A percentile compares a stretch with the other conserved stretches of the same genome.
phyloP scores from a whole-genome alignment of 805 yeast species.

The Metschnikowia reukaufii region DNA sequence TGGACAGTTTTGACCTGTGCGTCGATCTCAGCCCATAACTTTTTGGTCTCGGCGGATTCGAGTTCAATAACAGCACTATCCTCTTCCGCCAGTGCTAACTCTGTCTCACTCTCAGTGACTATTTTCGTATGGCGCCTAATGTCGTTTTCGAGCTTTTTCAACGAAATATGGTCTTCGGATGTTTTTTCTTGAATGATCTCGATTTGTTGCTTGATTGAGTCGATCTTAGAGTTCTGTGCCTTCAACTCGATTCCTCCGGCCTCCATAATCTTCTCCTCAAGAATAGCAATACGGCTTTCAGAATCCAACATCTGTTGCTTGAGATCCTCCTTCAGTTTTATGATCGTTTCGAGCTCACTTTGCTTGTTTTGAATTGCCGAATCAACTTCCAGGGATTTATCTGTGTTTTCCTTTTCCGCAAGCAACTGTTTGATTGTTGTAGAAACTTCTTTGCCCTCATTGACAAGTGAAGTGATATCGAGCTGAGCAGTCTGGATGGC shows the following conservation, averaged over 20 bases:
- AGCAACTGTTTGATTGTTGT: conserved; percentile 43
- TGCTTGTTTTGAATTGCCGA: conserved; percentile 39
- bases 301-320: conserved; percentile 55
- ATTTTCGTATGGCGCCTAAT: conserved; percentile 53
- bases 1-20: conserved; percentile 30
- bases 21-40: conserved; percentile 23
- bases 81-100: conserved; percentile 31
- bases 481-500: conserved; percentile 57
- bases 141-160: conserved; percentile 65
- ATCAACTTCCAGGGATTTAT: conserved; percentile 31
- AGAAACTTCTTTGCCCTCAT: conserved; percentile 52
- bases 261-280: conserved; percentile 80
- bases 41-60: conserved; percentile 29
- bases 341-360: conserved; percentile 21
- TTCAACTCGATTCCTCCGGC: conserved; percentile 88
- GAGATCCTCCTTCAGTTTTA: conserved; percentile 29
- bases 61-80: conserved; percentile 25
- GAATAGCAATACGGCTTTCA: conserved; percentile 53
- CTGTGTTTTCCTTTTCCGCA: conserved; percentile 35
- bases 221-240: conserved; percentile 78
- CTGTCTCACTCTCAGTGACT: conserved; percentile 47
- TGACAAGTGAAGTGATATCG: conserved; percentile 61
- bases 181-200: conserved; percentile 58
- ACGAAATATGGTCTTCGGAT: conserved; percentile 53
- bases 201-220: conserved; percentile 65